Percentiles rank a stretch among this genome's conserved stretches.
Evolutionary conservation across 805 yeast genomes (phyloP).

Genomic region (Clavispora vitiphila): DNA sequence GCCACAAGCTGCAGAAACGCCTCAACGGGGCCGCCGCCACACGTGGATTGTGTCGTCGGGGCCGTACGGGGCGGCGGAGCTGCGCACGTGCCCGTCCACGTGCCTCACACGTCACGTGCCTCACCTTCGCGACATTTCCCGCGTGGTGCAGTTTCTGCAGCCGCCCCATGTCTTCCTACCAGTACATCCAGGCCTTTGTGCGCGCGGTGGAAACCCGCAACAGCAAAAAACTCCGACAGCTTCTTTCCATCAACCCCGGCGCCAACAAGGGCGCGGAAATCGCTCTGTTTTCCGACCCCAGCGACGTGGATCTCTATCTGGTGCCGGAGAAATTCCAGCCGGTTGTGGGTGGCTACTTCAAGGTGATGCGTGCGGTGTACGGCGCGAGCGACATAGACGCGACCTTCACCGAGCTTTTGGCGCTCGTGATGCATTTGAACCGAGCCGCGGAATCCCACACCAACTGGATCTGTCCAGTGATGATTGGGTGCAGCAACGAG

Average conservation of each 20-base stretch:
- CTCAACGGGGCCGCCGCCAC: too few relatives aligned
- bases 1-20: too few relatives aligned
- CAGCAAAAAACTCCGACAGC: conserved; percentile 14
- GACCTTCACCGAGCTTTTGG: conserved; percentile 32
- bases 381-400: conserved; percentile 27
- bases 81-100: background rate
- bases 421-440: conserved; percentile 42
- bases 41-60: too few relatives aligned
- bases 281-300: conserved; percentile 31
- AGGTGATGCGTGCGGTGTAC: conserved; percentile 31
- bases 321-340: conserved; percentile 34
- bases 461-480: conserved; percentile 47
- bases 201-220: conserved; percentile 17
- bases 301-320: conserved; percentile 36
- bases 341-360: conserved; percentile 23
- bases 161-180: conserved; percentile 10
- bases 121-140: background rate
- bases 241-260: conserved; percentile 34
- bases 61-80: too few relatives aligned
- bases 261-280: conserved; percentile 24
- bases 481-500: conserved; percentile 37
- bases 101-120: background rate
- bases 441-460: conserved; percentile 50
- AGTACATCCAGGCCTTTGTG: conserved; percentile 20
- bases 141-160: background rate